These are phyloP conservation scores for Ceratocystis albifundus DNA, from an alignment of 2,329 filamentous ascomycete genomes.

Conservation along the genomic window DNA sequence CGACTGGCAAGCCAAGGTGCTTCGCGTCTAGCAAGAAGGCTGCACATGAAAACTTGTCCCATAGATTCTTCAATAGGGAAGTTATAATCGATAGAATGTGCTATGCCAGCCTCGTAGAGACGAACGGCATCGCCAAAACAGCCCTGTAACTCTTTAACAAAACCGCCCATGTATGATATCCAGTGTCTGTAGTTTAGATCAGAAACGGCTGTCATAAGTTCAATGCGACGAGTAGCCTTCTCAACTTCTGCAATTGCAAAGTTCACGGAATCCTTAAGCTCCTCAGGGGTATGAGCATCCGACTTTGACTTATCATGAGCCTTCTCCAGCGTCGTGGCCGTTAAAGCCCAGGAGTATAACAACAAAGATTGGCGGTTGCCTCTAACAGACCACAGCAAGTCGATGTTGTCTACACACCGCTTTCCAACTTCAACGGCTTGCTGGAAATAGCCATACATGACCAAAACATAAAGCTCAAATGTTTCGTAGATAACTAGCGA, in stretches of 20 bases:
- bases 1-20: conserved; percentile 57
- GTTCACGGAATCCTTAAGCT: conserved; percentile 31
- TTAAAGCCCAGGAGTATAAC: conserved; percentile 48
- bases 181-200: conserved; percentile 61
- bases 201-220: conserved; percentile 46
- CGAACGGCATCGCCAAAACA: conserved; percentile 48
- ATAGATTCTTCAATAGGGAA: conserved; percentile 62
- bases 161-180: conserved; percentile 56
- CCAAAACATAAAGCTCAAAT: conserved; percentile 51
- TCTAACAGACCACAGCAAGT: conserved; percentile 47
- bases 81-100: conserved; percentile 56
- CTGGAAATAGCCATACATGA: conserved; percentile 52
- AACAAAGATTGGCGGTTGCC: conserved; percentile 47
- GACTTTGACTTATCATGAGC: conserved; percentile 35
- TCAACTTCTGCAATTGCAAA: conserved; percentile 44
- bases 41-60: conserved; percentile 61
- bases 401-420: conserved; percentile 36
- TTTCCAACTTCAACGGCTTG: conserved; percentile 47
- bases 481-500: conserved; percentile 58
- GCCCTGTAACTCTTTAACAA: conserved; percentile 51
- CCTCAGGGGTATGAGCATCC: conserved; percentile 24
- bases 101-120: conserved; percentile 58
- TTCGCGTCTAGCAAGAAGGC: conserved; percentile 53
- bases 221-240: conserved; percentile 47
- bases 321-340: conserved; percentile 40